A percentile compares a stretch with the other conserved stretches of the same genome.
Evolutionary conservation across 2,329 filamentous ascomycete genomes (phyloP).

Genomic region (Xylaria hypoxylon): DNA sequence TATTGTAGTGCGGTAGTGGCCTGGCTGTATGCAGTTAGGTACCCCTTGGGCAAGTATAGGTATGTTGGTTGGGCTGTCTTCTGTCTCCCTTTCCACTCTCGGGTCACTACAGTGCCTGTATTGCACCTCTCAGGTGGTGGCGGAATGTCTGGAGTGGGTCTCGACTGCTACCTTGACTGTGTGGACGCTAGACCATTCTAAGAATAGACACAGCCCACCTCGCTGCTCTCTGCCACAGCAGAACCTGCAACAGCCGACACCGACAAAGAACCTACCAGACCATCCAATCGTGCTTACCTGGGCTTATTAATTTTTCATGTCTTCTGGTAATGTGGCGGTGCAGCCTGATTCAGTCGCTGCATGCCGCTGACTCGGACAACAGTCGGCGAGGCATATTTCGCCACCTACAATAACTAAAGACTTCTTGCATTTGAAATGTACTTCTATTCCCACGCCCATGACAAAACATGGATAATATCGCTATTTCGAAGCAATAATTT

Average conservation of each 20-base stretch:
- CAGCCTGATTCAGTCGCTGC: not conserved
- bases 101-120: too few species aligned
- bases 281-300: not conserved
- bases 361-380: slow-evolving; percentile 12
- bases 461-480: slow-evolving; percentile 15
- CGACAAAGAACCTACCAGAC: slow-evolving; percentile 12
- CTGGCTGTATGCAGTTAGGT: too few species aligned
- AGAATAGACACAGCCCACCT: not conserved
- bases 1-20: too few species aligned
- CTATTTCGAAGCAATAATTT: too few species aligned
- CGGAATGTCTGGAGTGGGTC: slow-evolving; percentile 7
- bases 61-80: too few species aligned
- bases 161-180: not conserved
- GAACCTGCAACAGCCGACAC: not conserved
- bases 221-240: too few species aligned
- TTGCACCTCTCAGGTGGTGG: not conserved
- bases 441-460: not conserved
- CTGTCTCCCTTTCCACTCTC: too few species aligned
- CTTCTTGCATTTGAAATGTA: not conserved
- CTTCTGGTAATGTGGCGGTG: slow-evolving; percentile 21
- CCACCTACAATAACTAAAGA: not conserved
- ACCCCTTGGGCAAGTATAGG: too few species aligned
- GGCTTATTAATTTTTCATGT: not conserved
- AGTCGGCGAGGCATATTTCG: not conserved
- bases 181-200: not conserved